Evolutionary conservation across 2,329 filamentous ascomycete genomes (phyloP), one percentile per base, ranked within the genome.

Genomic region (Xylaria multiplex): DNA sequence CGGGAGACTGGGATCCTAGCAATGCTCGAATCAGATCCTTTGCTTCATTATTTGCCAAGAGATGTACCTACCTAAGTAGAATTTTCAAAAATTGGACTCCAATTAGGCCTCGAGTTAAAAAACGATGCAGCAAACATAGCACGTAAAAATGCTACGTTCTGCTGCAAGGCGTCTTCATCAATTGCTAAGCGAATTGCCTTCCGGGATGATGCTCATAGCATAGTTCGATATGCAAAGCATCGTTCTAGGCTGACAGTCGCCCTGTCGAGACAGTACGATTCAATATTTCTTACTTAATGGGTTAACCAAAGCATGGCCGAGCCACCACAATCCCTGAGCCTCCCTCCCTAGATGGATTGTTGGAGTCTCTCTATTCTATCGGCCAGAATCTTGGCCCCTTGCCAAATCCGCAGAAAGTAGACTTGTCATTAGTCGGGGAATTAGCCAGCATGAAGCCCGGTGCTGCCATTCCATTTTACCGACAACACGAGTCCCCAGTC

Each of bases 381-480:
- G 52, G 61, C 64, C n/a, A 64, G 64, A 59, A 32, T 50, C n/a
- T 24, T 30, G n/a, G 27, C 42, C 42, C 59, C 68, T 50, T 49
- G 49, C n/a, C 13, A 37, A 37, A 64, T 57, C 48, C 68, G 66
- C 67, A 69, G 69, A 59, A 46, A 65, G 68, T 65, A 57, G 65
- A 67, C 46, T 14, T 62, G 54, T 66, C 60, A 71, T 68, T 35
- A 50, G 58, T 43, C 52, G 61, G 54, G 66, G 66, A 69, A 68
- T 67, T 68, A 72, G 70, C 70, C 59, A 61, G 64, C 50, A 62
- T 68, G 66, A 59, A 66, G 65, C 58, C 52, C 62, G 64, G 64
- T 69, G 69, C 70, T 72, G 68, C 56, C 60, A 59, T 59, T 57
- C 68, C 37, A 67, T 72, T 72, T 72, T 74, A 73, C 70, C 72